Percentiles rank a stretch among this genome's conserved stretches.
These are phyloP conservation scores for Kokia cookei DNA, from an alignment of 441 rosid species.

Conservation along the genomic window DNA sequence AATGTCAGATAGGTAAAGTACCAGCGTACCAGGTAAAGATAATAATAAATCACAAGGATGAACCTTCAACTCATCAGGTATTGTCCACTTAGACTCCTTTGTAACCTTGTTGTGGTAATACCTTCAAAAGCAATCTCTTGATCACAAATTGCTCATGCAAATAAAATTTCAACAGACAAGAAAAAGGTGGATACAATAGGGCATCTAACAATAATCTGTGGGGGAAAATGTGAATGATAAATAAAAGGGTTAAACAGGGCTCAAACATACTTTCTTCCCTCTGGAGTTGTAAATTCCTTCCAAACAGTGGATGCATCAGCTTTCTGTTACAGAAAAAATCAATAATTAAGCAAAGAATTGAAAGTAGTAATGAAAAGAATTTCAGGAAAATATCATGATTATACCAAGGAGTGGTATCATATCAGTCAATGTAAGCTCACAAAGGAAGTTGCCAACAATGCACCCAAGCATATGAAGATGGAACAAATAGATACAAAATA, in stretches of 20 bases:
- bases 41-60: slow-evolving; percentile 3
- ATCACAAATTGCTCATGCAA: slow-evolving; percentile 3
- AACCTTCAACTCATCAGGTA: slow-evolving; percentile 96
- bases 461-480: neutral
- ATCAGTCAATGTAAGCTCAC: neutral
- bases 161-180: neutral
- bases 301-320: slow-evolving; percentile 86
- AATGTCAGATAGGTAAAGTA: slow-evolving; percentile 19
- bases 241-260: neutral
- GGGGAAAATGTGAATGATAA: neutral
- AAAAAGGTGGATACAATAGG: neutral
- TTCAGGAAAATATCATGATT: neutral
- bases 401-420: neutral
- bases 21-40: slow-evolving; percentile 11
- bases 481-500: neutral
- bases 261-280: slow-evolving; percentile 67
- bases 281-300: slow-evolving; percentile 79
- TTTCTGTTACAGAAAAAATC: slow-evolving; percentile 48
- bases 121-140: slow-evolving; percentile 34
- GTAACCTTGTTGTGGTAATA: slow-evolving; percentile 93
- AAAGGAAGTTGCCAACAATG: neutral
- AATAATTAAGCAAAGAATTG: slow-evolving; percentile 16
- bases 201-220: neutral
- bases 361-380: neutral
- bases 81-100: slow-evolving; percentile 92